A percentile compares a stretch with the other conserved stretches of the same genome.
phyloP scores from a whole-genome alignment of 2,329 filamentous ascomycete species.

The Sporothrix protearum region DNA sequence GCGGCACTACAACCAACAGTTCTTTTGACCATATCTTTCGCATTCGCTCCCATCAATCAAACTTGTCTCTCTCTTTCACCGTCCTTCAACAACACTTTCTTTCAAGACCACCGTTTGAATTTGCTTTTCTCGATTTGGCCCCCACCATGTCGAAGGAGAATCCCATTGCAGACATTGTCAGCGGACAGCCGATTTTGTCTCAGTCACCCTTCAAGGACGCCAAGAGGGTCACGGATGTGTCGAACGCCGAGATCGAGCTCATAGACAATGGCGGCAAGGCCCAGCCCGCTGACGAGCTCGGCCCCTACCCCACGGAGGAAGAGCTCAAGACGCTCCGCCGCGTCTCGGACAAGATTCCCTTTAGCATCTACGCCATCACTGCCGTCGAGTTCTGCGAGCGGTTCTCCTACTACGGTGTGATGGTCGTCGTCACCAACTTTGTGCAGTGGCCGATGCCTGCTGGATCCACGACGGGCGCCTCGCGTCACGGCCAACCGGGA shows the following conservation, averaged over 20 bases:
- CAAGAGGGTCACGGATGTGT: neutral
- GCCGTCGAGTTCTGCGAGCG: conserved; percentile 69
- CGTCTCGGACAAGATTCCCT: conserved; percentile 56
- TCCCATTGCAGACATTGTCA: no score
- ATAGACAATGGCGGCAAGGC: no score
- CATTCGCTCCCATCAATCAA: neutral
- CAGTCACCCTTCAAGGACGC: neutral
- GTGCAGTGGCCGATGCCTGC: conserved; percentile 56
- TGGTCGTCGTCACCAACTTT: conserved; percentile 60
- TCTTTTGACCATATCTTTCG: neutral
- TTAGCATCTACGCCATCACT: conserved; percentile 59
- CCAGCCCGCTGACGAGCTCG: neutral
- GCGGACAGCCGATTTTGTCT: neutral
- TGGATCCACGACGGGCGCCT: conserved; percentile 53
- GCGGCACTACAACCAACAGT: neutral
- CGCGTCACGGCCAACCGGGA: conserved; percentile 43
- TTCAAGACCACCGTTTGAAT: no score
- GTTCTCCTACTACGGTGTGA: conserved; percentile 69
- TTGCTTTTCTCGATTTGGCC: neutral
- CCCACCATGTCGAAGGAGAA: neutral
- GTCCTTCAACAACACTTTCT: neutral
- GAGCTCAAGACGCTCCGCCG: conserved; percentile 47
- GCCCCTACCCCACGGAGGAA: neutral
- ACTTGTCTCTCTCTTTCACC: neutral
- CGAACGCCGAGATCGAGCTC: neutral